These are phyloP conservation scores for Dioscorea alata DNA, from an alignment of 106 monocot species.

Conservation along the genomic window DNA sequence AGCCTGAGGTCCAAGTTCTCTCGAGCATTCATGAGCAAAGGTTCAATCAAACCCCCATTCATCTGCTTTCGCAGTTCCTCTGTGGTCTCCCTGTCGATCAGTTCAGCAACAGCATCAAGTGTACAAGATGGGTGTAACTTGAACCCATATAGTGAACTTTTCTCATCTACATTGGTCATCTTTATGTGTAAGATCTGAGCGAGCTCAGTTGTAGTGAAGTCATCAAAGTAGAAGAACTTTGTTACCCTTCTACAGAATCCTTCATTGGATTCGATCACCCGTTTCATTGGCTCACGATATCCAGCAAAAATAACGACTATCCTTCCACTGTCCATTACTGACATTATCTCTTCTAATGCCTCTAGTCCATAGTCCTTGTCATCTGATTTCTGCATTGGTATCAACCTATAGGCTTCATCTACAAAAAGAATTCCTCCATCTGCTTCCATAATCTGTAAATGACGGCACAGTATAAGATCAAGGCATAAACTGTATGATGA, in stretches of 20 bases:
- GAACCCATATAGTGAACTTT: slow-evolving; percentile 64
- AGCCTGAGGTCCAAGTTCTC: slow-evolving; percentile 82
- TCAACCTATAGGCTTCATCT: slow-evolving; percentile 93
- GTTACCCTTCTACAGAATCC: slow-evolving; percentile 89
- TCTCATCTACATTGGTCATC: slow-evolving; percentile 44
- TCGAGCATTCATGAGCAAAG: slow-evolving; percentile 70
- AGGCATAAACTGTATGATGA: too few species aligned
- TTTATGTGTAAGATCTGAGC: slow-evolving; percentile 74
- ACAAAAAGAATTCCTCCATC: slow-evolving; percentile 95
- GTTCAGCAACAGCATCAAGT: slow-evolving; percentile 30
- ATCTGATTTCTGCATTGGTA: slow-evolving; percentile 88
- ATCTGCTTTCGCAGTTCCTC: slow-evolving; percentile 62
- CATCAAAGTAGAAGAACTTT: slow-evolving; percentile 81
- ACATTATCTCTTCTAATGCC: slow-evolving; percentile 97
- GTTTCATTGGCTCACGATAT: slow-evolving; percentile 88
- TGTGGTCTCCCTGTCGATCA: slow-evolving; percentile 41
- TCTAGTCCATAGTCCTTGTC: slow-evolving; percentile 95
- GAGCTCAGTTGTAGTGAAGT: slow-evolving; percentile 69
- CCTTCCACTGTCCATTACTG: slow-evolving; percentile 91
- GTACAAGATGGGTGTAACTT: slow-evolving; percentile 76
- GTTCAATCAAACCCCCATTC: slow-evolving; percentile 85
- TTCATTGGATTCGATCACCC: slow-evolving; percentile 84
- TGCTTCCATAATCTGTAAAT: slow-evolving; percentile 70
- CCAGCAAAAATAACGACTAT: slow-evolving; percentile 88
- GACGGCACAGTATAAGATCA: neutral